Evolutionary conservation across 306 rosid species (phyloP), one percentile per base, ranked within the genome.

Genomic region (Lathyrus tuberosus): DNA sequence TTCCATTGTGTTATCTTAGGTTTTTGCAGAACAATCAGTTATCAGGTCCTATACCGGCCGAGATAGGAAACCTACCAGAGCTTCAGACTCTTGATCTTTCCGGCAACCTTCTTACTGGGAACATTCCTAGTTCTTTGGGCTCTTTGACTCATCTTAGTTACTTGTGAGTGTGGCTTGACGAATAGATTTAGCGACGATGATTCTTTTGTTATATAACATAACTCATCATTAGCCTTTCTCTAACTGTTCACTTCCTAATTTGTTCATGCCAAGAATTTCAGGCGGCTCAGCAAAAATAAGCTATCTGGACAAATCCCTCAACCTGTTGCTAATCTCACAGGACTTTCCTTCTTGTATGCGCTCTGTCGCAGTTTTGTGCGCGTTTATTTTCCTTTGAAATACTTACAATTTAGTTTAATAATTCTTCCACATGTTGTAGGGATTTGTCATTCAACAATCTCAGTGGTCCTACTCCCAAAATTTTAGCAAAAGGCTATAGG

Each of bases 51-150:
- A 85, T 94, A 58, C 97, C 99, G 2, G 73, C 76, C 17, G 92
- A 87, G 78, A 84, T 94, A 49, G 99, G 97, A 69, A 86, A 73
- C 52, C 89, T 94, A 41, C 72, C 51, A 35, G 87, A 84, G 81
- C 99, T 94, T 76, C 92, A 69, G 42, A 91, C 96, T 58, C 95
- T 94, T 64, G 99, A 94, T 76, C 87, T 94, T 77, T 87, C 99
- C 1, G 82, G 83, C 38, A 94, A 94, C 82, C 86, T 86, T 86
- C 85, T 94, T 71, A 81, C 13, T 18, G 97, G 97, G 56, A 79
- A 75, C 77, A 87, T 94, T 77, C 99, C 97, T 10, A 74, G 82
- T 60, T 87, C 96, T 60, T 76, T 94, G 88, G 97, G 97, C 20
- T 62, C 37, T 74, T 80, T 94, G 83, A 76, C 86, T 78, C 87